Conservation (phyloP, 176 grass and related monocot genomes). For the Oryza brachyantha region DNA sequence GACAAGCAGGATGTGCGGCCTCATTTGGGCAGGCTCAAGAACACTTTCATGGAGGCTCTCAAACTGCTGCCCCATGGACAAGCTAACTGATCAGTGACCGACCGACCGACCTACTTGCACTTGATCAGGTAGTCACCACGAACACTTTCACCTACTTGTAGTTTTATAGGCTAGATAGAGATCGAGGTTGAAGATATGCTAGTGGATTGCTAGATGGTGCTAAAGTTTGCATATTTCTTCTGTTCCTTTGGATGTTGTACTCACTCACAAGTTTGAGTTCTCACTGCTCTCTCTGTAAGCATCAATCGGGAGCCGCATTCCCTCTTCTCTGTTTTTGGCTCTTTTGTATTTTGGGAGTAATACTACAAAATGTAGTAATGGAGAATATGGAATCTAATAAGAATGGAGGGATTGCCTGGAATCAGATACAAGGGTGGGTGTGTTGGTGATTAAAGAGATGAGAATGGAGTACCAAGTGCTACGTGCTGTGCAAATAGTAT, state of each 20-base stretch:
- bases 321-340: neutral
- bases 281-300: neutral
- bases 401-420: neutral
- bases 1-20: constrained; percentile 87
- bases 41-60: constrained; percentile 62
- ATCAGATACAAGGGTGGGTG: neutral
- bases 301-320: neutral
- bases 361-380: neutral
- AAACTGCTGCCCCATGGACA: constrained; percentile 57
- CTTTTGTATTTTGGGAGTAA: neutral
- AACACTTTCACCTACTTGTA: no score
- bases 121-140: neutral
- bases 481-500: neutral
- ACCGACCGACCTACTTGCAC: no score
- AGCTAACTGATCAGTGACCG: neutral
- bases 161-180: neutral
- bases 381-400: constrained; percentile 12
- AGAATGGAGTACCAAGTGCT: neutral
- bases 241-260: constrained; percentile 13
- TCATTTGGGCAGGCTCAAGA: constrained; percentile 76
- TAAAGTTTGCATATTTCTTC: constrained; percentile 23
- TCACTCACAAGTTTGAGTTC: neutral
- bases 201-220: neutral
- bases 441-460: neutral
- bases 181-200: neutral